These are phyloP conservation scores for Calvatia gigantea DNA, from an alignment of 768 basidiomycete genomes.

Conservation along the genomic window DNA sequence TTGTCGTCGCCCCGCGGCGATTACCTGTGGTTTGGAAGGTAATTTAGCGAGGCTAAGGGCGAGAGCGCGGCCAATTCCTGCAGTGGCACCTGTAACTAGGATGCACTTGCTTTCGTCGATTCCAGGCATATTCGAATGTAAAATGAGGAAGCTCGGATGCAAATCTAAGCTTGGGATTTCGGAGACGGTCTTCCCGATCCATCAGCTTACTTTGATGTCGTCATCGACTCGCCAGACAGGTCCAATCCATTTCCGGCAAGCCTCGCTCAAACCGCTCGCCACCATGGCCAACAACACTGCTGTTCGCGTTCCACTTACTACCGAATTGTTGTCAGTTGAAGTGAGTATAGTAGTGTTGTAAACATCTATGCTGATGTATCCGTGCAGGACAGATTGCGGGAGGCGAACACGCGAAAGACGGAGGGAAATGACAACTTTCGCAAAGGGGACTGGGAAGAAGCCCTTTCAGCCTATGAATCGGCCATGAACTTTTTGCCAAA, in stretches of 20 bases:
- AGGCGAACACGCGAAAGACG: conserved; percentile 61
- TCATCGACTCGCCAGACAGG: neutral
- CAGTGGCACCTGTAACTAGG: conserved; percentile 54
- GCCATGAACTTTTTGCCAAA: conserved; percentile 68
- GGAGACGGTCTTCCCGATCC: no score
- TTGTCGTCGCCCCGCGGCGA: conserved; percentile 48
- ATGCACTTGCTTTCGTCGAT: conserved; percentile 48
- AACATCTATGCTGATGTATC: neutral
- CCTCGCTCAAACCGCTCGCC: neutral
- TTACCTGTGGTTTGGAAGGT: conserved; percentile 45
- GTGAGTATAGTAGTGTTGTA: neutral
- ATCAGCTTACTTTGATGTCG: neutral
- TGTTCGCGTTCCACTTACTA: neutral
- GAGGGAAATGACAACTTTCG: conserved; percentile 78
- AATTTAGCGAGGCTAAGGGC: conserved; percentile 46
- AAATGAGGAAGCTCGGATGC: neutral
- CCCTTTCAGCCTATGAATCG: conserved; percentile 64
- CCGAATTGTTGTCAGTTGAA: conserved; percentile 3
- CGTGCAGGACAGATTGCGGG: conserved; percentile 18
- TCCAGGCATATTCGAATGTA: conserved; percentile 22
- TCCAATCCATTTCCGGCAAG: neutral
- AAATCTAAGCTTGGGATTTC: neutral
- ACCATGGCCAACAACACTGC: neutral
- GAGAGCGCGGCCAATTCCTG: conserved; percentile 55
- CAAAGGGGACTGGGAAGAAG: conserved; percentile 60